A percentile compares a stretch with the other conserved stretches of the same genome.
phyloP scores from a whole-genome alignment of 2,329 filamentous ascomycete species.

The Colletotrichum chlorophyti region DNA sequence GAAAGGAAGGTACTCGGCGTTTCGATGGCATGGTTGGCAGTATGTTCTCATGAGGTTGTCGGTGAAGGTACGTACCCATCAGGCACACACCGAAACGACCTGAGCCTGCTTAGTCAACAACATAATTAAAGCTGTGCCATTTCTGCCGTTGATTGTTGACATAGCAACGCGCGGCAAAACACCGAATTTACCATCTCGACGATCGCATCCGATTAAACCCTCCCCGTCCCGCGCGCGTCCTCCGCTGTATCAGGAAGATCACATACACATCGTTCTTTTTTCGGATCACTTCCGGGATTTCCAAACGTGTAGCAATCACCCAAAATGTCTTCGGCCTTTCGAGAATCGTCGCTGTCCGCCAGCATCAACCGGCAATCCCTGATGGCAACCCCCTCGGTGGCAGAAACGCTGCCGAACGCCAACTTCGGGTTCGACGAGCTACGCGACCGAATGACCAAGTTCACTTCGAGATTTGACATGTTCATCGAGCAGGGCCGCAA shows the following conservation, averaged over 20 bases:
- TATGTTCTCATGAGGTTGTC: neutral
- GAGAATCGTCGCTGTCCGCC: constrained; percentile 71
- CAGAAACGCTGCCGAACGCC: constrained; percentile 82
- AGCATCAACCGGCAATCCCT: constrained; percentile 65
- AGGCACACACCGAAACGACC: neutral
- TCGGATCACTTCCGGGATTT: neutral
- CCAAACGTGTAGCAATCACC: neutral
- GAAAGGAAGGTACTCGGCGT: too few species aligned
- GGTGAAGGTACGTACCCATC: neutral
- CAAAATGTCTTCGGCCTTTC: constrained; percentile 65
- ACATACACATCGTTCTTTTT: too few species aligned
- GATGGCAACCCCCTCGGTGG: constrained; percentile 69
- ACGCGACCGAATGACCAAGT: constrained; percentile 92
- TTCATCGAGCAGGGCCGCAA: constrained; percentile 94
- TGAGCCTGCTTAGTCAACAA: constrained; percentile 2
- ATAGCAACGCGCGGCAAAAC: constrained; percentile 27
- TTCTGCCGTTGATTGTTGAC: constrained; percentile 19
- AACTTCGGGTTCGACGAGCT: constrained; percentile 97
- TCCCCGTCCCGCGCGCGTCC: neutral
- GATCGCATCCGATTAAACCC: neutral
- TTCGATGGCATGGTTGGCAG: too few species aligned
- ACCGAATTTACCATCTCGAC: constrained; percentile 9
- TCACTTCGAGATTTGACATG: constrained; percentile 87
- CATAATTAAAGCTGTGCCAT: too few species aligned
- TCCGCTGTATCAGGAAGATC: neutral